Evolutionary conservation across 2,329 filamentous ascomycete genomes (phyloP).

Genomic region (Myriosclerotinia curreyana): DNA sequence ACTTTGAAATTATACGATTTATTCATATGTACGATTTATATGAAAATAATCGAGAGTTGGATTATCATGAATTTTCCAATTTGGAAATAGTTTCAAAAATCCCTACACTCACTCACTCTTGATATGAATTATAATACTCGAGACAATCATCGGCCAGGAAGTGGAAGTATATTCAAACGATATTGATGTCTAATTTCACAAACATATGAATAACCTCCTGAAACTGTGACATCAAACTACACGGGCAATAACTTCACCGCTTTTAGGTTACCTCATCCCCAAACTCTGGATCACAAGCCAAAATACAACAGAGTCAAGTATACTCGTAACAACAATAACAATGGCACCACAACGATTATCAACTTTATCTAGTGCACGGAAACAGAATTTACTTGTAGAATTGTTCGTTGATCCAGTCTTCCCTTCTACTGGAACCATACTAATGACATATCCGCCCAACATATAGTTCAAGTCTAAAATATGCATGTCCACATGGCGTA

Average conservation of each 20-base stretch:
- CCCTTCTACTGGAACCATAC: neutral
- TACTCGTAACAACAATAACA: slow-evolving; percentile 1
- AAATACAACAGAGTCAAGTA: slow-evolving; percentile 17
- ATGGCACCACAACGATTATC: slow-evolving; percentile 34
- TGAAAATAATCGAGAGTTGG: too few species aligned
- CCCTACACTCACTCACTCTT: too few species aligned
- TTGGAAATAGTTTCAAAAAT: too few species aligned
- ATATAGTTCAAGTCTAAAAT: slow-evolving; percentile 70
- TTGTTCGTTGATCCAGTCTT: slow-evolving; percentile 31
- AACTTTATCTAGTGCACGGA: slow-evolving; percentile 36
- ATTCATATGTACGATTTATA: too few species aligned
- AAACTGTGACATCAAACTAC: neutral
- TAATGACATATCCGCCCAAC: slow-evolving; percentile 8
- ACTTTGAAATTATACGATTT: too few species aligned
- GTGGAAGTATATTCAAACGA: neutral
- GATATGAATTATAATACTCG: neutral
- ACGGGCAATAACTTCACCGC: slow-evolving; percentile 24
- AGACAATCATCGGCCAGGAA: neutral
- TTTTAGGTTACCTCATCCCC: slow-evolving; percentile 14
- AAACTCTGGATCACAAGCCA: slow-evolving; percentile 13
- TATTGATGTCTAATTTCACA: slow-evolving; percentile 12
- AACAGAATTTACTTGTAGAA: slow-evolving; percentile 39
- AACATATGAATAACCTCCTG: slow-evolving; percentile 1
- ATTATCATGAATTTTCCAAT: too few species aligned
- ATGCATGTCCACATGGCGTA: slow-evolving; percentile 79